phyloP scores from a whole-genome alignment of 1,139 yeast genomes.

The Yamadazyma songkhlaensis region DNA sequence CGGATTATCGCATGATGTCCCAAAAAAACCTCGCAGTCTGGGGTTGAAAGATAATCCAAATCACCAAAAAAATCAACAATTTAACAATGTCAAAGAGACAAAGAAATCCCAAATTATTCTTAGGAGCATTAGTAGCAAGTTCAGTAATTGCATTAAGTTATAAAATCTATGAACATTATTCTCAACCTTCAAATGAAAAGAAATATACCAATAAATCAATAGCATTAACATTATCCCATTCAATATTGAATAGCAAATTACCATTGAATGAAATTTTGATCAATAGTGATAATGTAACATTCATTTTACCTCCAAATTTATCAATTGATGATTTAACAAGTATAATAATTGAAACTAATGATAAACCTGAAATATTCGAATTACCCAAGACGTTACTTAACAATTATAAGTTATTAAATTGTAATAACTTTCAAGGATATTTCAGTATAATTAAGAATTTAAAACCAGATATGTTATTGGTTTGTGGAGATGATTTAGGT shows the following conservation, averaged over 20 bases:
- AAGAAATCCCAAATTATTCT: slow-evolving; percentile 31
- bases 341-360: slow-evolving; percentile 10
- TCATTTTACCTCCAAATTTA: slow-evolving; percentile 46
- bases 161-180: slow-evolving; percentile 27
- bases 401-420: slow-evolving; percentile 41
- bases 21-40: not conserved
- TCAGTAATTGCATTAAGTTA: slow-evolving; percentile 36
- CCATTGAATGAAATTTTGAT: slow-evolving; percentile 41
- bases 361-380: slow-evolving; percentile 12
- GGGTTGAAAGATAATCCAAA: not conserved
- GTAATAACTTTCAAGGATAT: slow-evolving; percentile 44
- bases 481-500: slow-evolving; percentile 47
- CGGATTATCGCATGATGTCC: not conserved
- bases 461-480: slow-evolving; percentile 40
- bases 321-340: slow-evolving; percentile 38
- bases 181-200: slow-evolving; percentile 10
- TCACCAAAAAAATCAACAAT: not conserved
- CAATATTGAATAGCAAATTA: slow-evolving; percentile 36
- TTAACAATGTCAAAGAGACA: slow-evolving; percentile 13
- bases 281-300: slow-evolving; percentile 41
- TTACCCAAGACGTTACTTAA: slow-evolving; percentile 19
- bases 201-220: slow-evolving; percentile 34
- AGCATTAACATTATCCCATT: slow-evolving; percentile 44
- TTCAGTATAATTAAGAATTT: slow-evolving; percentile 40
- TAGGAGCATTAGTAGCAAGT: slow-evolving; percentile 38